Base-by-base conservation (phyloP, 192 early-diverging fungal genomes). In the Podila minutissima region DNA sequence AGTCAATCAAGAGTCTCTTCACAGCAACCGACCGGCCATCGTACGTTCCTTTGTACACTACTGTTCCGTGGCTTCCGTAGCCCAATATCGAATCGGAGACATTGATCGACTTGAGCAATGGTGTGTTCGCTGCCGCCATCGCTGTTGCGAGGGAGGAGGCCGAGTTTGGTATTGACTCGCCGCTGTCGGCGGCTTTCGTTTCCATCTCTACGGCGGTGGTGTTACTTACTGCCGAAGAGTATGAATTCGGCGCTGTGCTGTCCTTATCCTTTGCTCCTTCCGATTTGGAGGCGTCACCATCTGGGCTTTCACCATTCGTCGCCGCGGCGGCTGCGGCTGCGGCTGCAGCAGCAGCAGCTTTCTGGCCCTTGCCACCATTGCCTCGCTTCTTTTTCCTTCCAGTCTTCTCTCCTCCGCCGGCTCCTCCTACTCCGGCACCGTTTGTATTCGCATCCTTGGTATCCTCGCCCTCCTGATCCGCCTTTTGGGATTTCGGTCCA, bases 51-150 rank as follows among this genome's bases (percentile, higher is more conserved):
- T 93, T 92, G 75, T 95, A 97, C 46, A 99, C 98, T 11, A 98
- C 92, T 0, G 98, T 99, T 20, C 98, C 98, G 79, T 98, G 97
- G 63, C 93, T 95, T 69, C 98, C 98, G 75, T 97, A 95, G 6
- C 97, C 96, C 73, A 92, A 69, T 50, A 92, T 82, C 6, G 84
- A 86, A 64, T 92, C 89, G 0, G 91, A 83, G 15, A 95, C 84
- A 11, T 82, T 74, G 15, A 96, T 83, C 0, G 89, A 86, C 55
- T 88, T 83, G 0, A 90, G 83, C 46, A 77, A 49, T 11, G 82
- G 83, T 12, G 82, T 73, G 49, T 75, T 82, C 22, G 64, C 37
- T 48, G 68, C 65, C 12, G 64, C 63, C 26, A 59, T 38, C 60
- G 37, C 32, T 15, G 62, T 62, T 51, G 59, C 65, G 7, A 32